Percentiles rank a stretch among this genome's conserved stretches.
Evolutionary conservation across 768 basidiomycete species (phyloP).

Genomic region (Ephemerocybe angulata): DNA sequence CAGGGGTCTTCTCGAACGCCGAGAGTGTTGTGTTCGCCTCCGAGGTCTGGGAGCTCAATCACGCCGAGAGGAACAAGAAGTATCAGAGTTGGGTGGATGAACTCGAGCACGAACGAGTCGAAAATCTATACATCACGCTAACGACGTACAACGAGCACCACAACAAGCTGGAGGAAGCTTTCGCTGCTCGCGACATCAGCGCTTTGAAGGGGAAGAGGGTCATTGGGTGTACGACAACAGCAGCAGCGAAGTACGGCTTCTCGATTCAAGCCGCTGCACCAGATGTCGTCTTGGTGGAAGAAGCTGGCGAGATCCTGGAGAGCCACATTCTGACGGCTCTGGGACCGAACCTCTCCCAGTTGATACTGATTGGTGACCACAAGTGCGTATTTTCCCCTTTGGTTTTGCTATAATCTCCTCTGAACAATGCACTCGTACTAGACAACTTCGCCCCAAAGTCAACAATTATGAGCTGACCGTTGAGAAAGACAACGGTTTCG

Average conservation of each 20-base stretch:
- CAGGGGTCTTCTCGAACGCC: slow-evolving; percentile 37
- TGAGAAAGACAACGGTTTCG: slow-evolving; percentile 64
- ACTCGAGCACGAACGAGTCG: slow-evolving; percentile 32
- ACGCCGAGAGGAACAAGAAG: slow-evolving; percentile 21
- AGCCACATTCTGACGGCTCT: slow-evolving; percentile 63
- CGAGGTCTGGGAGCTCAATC: slow-evolving; percentile 35
- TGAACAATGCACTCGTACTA: slow-evolving; percentile 21
- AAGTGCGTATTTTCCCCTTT: slow-evolving; percentile 43
- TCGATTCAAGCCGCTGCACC: slow-evolving; percentile 45
- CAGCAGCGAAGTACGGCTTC: slow-evolving; percentile 56
- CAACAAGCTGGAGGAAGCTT: slow-evolving; percentile 33
- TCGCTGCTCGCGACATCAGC: slow-evolving; percentile 26
- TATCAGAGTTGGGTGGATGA: slow-evolving; percentile 31
- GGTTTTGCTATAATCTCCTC: too few species aligned
- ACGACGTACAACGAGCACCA: slow-evolving; percentile 39
- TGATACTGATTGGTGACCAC: slow-evolving; percentile 72
- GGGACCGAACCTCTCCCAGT: slow-evolving; percentile 39
- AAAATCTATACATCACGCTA: slow-evolving; percentile 29
- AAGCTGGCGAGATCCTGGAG: slow-evolving; percentile 71
- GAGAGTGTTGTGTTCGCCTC: slow-evolving; percentile 20
- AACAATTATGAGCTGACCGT: slow-evolving; percentile 62
- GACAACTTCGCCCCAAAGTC: slow-evolving; percentile 72
- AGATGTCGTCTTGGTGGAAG: slow-evolving; percentile 60
- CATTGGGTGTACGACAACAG: slow-evolving; percentile 69
- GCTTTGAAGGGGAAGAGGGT: slow-evolving; percentile 47